These are phyloP conservation scores for Pyrenophora tritici-repentis DNA, from an alignment of 2,329 filamentous ascomycete species.

Conservation along the genomic window DNA sequence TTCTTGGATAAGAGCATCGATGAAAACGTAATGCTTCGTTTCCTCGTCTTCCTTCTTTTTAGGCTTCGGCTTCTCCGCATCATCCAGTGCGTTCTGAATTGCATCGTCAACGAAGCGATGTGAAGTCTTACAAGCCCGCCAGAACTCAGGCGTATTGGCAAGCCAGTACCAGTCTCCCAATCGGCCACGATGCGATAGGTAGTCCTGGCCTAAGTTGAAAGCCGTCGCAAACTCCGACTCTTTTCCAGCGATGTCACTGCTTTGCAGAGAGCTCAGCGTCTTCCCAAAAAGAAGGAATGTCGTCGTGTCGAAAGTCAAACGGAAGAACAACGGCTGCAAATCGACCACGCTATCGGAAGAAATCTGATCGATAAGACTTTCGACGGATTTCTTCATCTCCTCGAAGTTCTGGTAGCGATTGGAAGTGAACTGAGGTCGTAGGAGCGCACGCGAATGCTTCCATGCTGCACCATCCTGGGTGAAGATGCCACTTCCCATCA, in stretches of 20 bases:
- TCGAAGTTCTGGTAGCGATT: conserved; percentile 36
- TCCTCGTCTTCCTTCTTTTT: conserved; percentile 19
- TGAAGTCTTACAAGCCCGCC: conserved; percentile 20
- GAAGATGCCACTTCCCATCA: conserved; percentile 23
- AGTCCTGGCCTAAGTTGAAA: conserved; percentile 26
- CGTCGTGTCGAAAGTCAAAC: conserved; percentile 46
- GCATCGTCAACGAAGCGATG: conserved; percentile 15
- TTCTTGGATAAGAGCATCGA: conserved; percentile 80
- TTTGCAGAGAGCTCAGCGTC: conserved; percentile 30
- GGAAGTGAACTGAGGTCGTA: conserved; percentile 44
- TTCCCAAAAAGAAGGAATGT: conserved; percentile 46
- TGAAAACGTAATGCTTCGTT: conserved; percentile 68
- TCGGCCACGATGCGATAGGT: conserved; percentile 10
- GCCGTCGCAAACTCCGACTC: conserved; percentile 21
- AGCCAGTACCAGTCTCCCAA: conserved; percentile 41
- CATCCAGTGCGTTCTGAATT: conserved; percentile 31
- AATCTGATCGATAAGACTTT: conserved; percentile 12
- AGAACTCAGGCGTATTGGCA: conserved; percentile 22
- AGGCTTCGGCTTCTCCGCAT: conserved; percentile 9
- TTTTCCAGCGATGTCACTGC: conserved; percentile 14
- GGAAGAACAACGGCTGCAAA: conserved; percentile 47
- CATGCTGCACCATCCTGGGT: conserved; percentile 31
- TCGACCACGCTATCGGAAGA: conserved; percentile 32
- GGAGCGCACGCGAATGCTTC: conserved; percentile 37
- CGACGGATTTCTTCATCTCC: conserved; percentile 38